Evolutionary conservation across 2,329 filamentous ascomycete genomes (phyloP).

Genomic region (Teratosphaeria viscida): DNA sequence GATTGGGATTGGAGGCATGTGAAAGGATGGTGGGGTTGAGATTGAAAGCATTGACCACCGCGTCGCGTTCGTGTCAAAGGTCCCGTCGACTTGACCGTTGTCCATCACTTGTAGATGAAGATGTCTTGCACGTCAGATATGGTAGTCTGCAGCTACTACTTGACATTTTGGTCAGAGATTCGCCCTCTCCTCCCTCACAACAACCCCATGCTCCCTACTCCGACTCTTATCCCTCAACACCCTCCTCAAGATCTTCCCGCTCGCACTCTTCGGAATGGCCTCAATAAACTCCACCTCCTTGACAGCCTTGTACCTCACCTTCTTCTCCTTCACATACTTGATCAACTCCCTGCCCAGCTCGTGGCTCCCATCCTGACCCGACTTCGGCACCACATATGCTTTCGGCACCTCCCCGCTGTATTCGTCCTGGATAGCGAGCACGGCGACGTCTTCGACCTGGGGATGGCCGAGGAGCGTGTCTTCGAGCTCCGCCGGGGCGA

Average conservation of each 20-base stretch:
- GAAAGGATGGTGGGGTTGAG: background rate
- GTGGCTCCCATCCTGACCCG: constrained; percentile 12
- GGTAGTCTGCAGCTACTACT: no score
- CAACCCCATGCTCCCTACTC: constrained; percentile 19
- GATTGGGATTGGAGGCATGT: background rate
- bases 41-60: background rate
- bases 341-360: constrained; percentile 39
- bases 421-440: constrained; percentile 44
- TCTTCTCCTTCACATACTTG: constrained; percentile 53
- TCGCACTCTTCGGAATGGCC: constrained; percentile 61
- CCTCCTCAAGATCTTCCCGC: constrained; percentile 62
- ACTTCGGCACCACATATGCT: constrained; percentile 45
- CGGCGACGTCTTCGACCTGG: constrained; percentile 47
- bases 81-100: no score
- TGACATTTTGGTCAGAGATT: constrained; percentile 10
- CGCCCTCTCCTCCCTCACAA: constrained; percentile 25
- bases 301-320: constrained; percentile 59
- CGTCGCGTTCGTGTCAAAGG: background rate
- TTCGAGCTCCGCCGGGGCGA: constrained; percentile 50
- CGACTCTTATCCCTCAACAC: constrained; percentile 42
- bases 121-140: no score
- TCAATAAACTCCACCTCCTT: constrained; percentile 56
- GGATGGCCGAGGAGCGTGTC: constrained; percentile 48
- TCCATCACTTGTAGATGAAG: no score
- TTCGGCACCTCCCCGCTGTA: constrained; percentile 48